Base-by-base conservation (phyloP, 2,329 filamentous ascomycete genomes). In the Penicillium decumbens region DNA sequence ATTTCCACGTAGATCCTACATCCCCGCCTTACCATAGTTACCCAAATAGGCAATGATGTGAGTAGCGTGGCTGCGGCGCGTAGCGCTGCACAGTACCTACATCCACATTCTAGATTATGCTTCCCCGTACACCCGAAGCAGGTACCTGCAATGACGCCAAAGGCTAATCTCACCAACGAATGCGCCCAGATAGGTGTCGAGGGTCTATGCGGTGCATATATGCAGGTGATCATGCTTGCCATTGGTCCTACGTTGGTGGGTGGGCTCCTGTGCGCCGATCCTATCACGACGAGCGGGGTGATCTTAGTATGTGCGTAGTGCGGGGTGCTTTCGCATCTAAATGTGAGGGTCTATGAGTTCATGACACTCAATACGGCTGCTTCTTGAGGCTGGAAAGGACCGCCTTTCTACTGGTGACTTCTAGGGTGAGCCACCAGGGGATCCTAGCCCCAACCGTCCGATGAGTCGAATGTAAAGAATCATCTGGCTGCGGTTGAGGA, bases 181-280 rank as follows among this genome's bases (percentile, higher is more conserved):
- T 37, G 33, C 33, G 18, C 23, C 20, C 33, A 37, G 3, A 20
- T 5, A 37, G 29, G 25, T 27, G 43, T 18, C 47, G 12, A 37
- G 3, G 41, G 24, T 18, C 41, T n/a, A 29, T 37, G 30, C 46
- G 8, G 28, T 54, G 52, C 49, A 52, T 33, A 9, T 27, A n/a
- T 50, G 52, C 52, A 51, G 45, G 51, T 54, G 51, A 54, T 49
- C 27, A 23, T 42, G 33, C 37, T 42, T 32, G 42, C 20, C n/a
- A 54, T 45, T 54, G 51, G 51, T 35, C 24, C 32, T 35, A 20
- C 15, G 15, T 20, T 13, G 15, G 29, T 40, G 27, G 45, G 28
- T 32, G 28, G 28, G 9, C 28, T 13, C 28, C 10, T 29, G 28
- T 29, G 10, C 3, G 28, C 10, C 39, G 39, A 47, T 35, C 45